Base-by-base conservation (phyloP, 2,329 filamentous ascomycete genomes). In the Curvularia verruculosa region DNA sequence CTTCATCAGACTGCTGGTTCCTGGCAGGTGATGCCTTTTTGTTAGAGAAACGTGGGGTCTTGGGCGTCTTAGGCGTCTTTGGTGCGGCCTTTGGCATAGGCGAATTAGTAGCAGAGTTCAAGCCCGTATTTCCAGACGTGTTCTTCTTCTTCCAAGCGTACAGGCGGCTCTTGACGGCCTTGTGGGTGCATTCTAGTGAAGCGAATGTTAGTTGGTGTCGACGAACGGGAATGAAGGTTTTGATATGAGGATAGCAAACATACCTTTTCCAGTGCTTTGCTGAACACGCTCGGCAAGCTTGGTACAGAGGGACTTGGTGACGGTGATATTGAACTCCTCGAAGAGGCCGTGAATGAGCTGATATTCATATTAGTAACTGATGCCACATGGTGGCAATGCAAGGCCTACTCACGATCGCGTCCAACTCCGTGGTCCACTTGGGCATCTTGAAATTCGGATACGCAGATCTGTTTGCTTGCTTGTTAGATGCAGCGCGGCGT, bases 121-220 rank as follows among this genome's bases (percentile, higher is more conserved):
- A 21, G 13, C 10, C 23, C 3, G 40, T 26, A n/a, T n/a, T 24
- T 19, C 28, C 29, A 26, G 52, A 18, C 1, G 31, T 44, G 37
- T 60, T 60, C 52, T 64, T 64, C 59, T 62, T 64, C 51, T 69
- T 69, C 52, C 65, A 63, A 18, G 34, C 19, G 29, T 45, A 46
- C 8, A 74, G 56, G n/a, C 69, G 68, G 49, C 67, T 59, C 18
- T 58, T 56, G 10, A 73, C 56, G 15, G 71, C 70, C 37, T 72
- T 74, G 43, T 67, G 59, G 0, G 71, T 72, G 47, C 66, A 71
- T 1, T 63, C 71, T 64, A 54, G n/a, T n/a, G n/a, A n/a, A n/a
- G n/a, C n/a, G n/a, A n/a, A n/a, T n/a, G n/a, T n/a, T n/a, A n/a
- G n/a, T n/a, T n/a, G n/a, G n/a, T n/a, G n/a, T n/a, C n/a, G n/a